Percentiles rank a stretch among this genome's conserved stretches.
phyloP scores from a whole-genome alignment of 495 filamentous ascomycete genomes.

The Terfezia boudieri region DNA sequence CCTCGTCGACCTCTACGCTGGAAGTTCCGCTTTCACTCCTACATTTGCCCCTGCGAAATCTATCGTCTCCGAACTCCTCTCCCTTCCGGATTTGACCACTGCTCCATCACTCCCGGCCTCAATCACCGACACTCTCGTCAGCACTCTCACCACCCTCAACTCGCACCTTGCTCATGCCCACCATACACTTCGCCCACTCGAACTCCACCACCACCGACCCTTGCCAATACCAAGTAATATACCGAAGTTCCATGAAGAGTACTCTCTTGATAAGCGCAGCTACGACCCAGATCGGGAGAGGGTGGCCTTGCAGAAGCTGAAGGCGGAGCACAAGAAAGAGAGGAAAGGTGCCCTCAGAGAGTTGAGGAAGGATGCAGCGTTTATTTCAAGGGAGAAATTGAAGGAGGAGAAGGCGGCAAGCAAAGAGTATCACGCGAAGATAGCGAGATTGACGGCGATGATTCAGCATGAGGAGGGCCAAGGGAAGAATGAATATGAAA shows the following conservation, averaged over 20 bases:
- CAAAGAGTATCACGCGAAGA: conserved; percentile 80
- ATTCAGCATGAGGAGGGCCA: conserved; percentile 83
- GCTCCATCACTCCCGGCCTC: not conserved
- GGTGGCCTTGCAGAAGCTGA: conserved; percentile 54
- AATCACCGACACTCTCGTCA: conserved; percentile 6
- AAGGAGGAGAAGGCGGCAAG: conserved; percentile 81
- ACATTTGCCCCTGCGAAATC: conserved; percentile 38
- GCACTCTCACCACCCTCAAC: conserved; percentile 25
- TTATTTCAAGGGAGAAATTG: conserved; percentile 73
- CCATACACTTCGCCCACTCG: conserved; percentile 47
- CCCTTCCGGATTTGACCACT: conserved; percentile 14
- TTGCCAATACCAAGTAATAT: conserved; percentile 71
- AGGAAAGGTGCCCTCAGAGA: conserved; percentile 86
- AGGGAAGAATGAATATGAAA: conserved; percentile 70
- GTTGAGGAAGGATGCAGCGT: conserved; percentile 78
- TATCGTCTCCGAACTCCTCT: conserved; percentile 32
- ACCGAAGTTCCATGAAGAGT: conserved; percentile 91
- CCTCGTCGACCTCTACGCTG: conserved; percentile 40
- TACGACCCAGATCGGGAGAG: conserved; percentile 86
- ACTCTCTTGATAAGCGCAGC: conserved; percentile 68
- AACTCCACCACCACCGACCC: conserved; percentile 73
- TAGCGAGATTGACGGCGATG: conserved; percentile 70
- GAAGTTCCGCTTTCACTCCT: conserved; percentile 48
- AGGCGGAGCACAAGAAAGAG: conserved; percentile 81
- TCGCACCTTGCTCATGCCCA: conserved; percentile 32